These are phyloP conservation scores for Veloporphyrellus conicus DNA, from an alignment of 1,284 basidiomycete species.

Conservation along the genomic window DNA sequence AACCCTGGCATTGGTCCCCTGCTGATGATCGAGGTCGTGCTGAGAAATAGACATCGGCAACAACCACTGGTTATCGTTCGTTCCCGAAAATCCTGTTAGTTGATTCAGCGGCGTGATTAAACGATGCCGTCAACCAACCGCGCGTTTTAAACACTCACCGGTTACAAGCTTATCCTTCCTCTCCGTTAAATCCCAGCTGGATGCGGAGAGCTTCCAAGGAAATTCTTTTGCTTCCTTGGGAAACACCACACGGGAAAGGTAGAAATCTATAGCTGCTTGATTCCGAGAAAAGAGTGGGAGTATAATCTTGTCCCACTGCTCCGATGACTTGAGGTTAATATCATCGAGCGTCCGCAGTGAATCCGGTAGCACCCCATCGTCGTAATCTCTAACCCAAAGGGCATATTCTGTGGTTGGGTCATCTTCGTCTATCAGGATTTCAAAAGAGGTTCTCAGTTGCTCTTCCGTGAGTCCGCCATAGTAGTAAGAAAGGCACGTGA, in stretches of 20 bases:
- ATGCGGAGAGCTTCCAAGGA: conserved; percentile 41
- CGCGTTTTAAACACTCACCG: conserved; percentile 2
- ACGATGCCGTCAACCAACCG: too few species aligned
- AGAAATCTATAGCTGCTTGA: conserved; percentile 44
- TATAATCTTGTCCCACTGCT: conserved; percentile 31
- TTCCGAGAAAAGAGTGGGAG: conserved; percentile 37
- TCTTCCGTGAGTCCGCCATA: conserved; percentile 40
- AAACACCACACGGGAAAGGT: conserved; percentile 31
- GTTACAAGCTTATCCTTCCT: neutral
- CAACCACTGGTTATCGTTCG: conserved; percentile 4
- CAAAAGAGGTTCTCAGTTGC: conserved; percentile 39
- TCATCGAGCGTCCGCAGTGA: conserved; percentile 31
- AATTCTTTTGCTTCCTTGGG: conserved; percentile 40
- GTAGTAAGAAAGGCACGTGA: conserved; percentile 50
- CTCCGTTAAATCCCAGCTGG: conserved; percentile 49
- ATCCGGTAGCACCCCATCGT: conserved; percentile 25
- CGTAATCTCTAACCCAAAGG: conserved; percentile 34
- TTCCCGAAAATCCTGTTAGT: conserved; percentile 8
- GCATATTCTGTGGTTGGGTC: conserved; percentile 43
- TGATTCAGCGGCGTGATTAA: neutral
- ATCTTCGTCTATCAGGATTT: conserved; percentile 38
- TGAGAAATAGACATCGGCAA: conserved; percentile 1
- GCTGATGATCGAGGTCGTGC: neutral
- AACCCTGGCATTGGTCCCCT: neutral
- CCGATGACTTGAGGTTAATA: conserved; percentile 40